Evolutionary conservation across 108 stramenopile species (phyloP).

Genomic region (Skeletonema marinoi): DNA sequence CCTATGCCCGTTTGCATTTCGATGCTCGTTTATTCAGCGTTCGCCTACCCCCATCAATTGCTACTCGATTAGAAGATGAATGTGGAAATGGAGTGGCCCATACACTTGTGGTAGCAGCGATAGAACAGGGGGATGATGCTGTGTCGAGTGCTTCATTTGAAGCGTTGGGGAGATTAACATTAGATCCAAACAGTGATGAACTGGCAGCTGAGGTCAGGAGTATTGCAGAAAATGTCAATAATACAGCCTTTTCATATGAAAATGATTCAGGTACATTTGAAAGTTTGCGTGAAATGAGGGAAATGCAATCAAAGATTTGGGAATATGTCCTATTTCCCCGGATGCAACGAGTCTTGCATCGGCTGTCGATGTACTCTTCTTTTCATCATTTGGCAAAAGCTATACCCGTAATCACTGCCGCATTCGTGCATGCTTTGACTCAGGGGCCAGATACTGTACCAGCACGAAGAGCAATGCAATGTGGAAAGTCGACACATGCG

Average conservation of each 20-base stretch:
- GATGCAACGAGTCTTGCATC: slow-evolving; percentile 54
- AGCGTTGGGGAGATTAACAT: slow-evolving; percentile 60
- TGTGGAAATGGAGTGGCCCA: slow-evolving; percentile 66
- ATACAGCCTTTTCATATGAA: slow-evolving; percentile 15
- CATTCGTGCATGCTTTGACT: slow-evolving; percentile 56
- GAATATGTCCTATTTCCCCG: slow-evolving; percentile 64
- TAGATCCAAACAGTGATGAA: slow-evolving; percentile 36
- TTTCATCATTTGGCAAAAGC: slow-evolving; percentile 38
- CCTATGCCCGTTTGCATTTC: slow-evolving; percentile 51
- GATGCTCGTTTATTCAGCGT: slow-evolving; percentile 48
- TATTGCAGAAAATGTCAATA: slow-evolving; percentile 25
- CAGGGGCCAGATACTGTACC: slow-evolving; percentile 50
- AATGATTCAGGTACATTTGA: slow-evolving; percentile 9
- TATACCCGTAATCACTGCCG: slow-evolving; percentile 61
- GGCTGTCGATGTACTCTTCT: slow-evolving; percentile 44
- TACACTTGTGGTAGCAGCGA: slow-evolving; percentile 53
- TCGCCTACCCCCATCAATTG: slow-evolving; percentile 34
- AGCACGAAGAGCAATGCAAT: slow-evolving; percentile 22
- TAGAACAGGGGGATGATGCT: slow-evolving; percentile 73
- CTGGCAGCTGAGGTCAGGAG: slow-evolving; percentile 19
- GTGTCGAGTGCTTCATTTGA: slow-evolving; percentile 69
- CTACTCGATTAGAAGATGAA: slow-evolving; percentile 61
- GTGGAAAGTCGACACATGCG: slow-evolving; percentile 28
- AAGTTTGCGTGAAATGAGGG: slow-evolving; percentile 20
- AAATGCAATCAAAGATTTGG: slow-evolving; percentile 62